These are phyloP conservation scores for Colletotrichum higginsianum DNA, from an alignment of 2,329 filamentous ascomycete species.

Conservation along the genomic window DNA sequence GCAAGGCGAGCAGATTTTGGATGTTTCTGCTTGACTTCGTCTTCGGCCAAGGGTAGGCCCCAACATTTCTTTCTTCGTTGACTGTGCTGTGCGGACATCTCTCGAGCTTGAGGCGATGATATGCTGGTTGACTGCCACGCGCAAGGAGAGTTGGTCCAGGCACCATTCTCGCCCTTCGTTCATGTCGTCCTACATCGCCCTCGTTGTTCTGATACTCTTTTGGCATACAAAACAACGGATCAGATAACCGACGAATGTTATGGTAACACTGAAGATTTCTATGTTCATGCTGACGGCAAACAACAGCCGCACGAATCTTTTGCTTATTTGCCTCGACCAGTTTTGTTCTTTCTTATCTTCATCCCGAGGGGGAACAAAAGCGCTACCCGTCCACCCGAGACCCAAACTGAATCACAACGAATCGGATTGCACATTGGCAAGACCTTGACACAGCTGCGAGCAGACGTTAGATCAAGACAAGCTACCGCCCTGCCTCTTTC, in stretches of 20 bases:
- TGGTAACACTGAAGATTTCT: neutral
- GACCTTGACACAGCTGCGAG: constrained; percentile 6
- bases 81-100: neutral
- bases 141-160: neutral
- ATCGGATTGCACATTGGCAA: neutral
- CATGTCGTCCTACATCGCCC: neutral
- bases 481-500: neutral
- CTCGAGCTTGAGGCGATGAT: neutral
- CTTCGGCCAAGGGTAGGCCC: neutral
- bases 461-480: constrained; percentile 5
- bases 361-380: neutral
- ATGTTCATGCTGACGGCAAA: neutral
- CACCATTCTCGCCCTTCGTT: neutral
- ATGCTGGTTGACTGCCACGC: neutral
- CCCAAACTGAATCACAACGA: constrained; percentile 6
- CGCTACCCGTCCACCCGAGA: neutral
- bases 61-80: neutral
- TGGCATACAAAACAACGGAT: neutral
- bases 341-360: neutral
- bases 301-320: neutral
- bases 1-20: neutral
- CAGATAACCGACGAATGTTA: neutral
- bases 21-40: neutral
- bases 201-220: neutral
- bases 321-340: neutral